Evolutionary conservation across 1,284 basidiomycete species (phyloP), one percentile per base, ranked within the genome.

Genomic region (Testicularia cyperi): DNA sequence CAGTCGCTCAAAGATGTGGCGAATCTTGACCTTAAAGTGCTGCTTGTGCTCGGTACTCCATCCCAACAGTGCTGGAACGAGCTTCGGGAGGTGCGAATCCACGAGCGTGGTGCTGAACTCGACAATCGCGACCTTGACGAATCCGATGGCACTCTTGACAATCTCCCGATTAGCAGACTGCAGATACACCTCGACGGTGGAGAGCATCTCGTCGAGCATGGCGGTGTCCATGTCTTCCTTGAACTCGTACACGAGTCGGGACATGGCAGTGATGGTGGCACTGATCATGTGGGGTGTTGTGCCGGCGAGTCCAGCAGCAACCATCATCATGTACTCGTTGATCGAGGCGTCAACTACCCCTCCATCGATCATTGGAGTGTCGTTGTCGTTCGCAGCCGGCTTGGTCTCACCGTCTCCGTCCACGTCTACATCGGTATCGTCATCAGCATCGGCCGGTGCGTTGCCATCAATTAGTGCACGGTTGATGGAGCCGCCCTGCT

Each of bases 41-140:
- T 98, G 96, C 78, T 94, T 94, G 80, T 98, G 92, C 76, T 96
- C 92, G 72, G 94, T 89, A 6, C 90, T 90, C 91, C 94, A 95
- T 44, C 82, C 82, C 19, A 98, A 81, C 14, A 99, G 82, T 0
- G 87, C 88, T 0, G 90, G 88, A 0, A 98, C 88, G 12, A 97
- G 81, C 15, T 82, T 80, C 21, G 82, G 80, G 12, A 98, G 81
- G 70, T 92, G 86, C 0, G 86, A 85, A 20, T 83, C 83, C 34
- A 97, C 81, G 35, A 90, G 77, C 5, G 86, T 82, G 0, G 80
- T 70, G 0, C 89, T 82, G 27, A 96, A 82, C 1, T 88, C 87
- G 71, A 97, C 91, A 44, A 92, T 86, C 10, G 86, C 84, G 27
- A 99, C 88, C 78, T 98, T 98, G 80, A 94, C 81, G 72, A 92